These are phyloP conservation scores for Tremella yokohamensis DNA, from an alignment of 768 basidiomycete genomes.

Conservation along the genomic window DNA sequence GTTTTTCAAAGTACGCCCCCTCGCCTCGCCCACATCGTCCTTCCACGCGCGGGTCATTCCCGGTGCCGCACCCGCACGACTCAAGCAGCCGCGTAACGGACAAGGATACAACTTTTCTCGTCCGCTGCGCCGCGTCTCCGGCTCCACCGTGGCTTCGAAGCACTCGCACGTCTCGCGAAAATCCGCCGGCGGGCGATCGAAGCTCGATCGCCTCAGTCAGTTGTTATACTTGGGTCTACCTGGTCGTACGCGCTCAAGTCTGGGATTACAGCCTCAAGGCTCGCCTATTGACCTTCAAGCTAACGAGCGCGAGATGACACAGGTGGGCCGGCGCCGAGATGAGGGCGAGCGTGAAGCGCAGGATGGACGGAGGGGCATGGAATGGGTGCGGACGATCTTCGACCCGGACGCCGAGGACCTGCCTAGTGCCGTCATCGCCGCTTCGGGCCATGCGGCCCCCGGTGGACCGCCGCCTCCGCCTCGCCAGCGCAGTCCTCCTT, in stretches of 20 bases:
- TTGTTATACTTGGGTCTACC: not conserved
- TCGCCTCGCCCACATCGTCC: not conserved
- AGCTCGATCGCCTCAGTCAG: not conserved
- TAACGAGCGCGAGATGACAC: not conserved
- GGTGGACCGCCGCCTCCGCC: not conserved
- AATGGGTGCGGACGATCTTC: conserved; percentile 3
- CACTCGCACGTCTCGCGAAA: not conserved
- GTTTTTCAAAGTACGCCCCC: not conserved
- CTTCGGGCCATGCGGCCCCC: not conserved
- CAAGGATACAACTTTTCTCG: conserved; percentile 1
- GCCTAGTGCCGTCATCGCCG: not conserved
- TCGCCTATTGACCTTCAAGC: not conserved
- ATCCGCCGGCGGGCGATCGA: not conserved
- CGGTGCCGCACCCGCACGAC: not conserved
- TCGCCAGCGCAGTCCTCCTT: not conserved
- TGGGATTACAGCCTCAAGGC: not conserved
- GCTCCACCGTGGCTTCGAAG: not conserved
- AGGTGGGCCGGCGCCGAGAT: not conserved
- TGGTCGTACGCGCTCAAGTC: not conserved
- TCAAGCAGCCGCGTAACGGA: not conserved
- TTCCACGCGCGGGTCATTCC: not conserved
- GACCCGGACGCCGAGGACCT: conserved; percentile 2
- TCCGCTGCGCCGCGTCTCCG: conserved; percentile 1
- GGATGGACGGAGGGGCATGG: conserved; percentile 1
- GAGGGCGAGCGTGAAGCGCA: not conserved